Evolutionary conservation across 441 rosid species (phyloP).

Genomic region (Gossypium schwendimanii): DNA sequence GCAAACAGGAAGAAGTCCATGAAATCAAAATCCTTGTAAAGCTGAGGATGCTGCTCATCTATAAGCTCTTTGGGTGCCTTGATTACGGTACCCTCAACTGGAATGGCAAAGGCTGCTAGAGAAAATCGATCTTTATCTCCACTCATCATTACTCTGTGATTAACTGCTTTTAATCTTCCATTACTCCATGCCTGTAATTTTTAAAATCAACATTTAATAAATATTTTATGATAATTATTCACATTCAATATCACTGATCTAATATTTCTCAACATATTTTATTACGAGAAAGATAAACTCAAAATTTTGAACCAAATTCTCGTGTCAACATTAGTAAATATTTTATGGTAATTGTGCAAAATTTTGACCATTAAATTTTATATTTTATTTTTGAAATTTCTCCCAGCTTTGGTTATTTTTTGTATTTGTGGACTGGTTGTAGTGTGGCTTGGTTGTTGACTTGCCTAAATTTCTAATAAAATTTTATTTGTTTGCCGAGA

Average conservation of each 20-base stretch:
- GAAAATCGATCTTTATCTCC: conserved; percentile 15
- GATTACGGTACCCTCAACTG: conserved; percentile 13
- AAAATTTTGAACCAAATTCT: no score
- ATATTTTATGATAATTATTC: not conserved
- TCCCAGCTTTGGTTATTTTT: no score
- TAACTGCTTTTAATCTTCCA: conserved; percentile 22
- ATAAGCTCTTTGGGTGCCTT: conserved; percentile 14
- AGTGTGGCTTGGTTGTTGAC: no score
- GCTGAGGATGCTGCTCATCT: conserved; percentile 13
- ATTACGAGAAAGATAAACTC: no score
- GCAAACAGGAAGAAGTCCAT: conserved; percentile 10
- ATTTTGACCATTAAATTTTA: no score
- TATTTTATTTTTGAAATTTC: no score
- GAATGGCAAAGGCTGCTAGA: conserved; percentile 10
- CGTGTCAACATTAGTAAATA: no score
- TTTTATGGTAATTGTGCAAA: no score
- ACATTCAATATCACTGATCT: not conserved
- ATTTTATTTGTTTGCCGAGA: no score
- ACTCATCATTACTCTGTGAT: conserved; percentile 17
- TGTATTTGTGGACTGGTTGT: no score
- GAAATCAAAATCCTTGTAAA: conserved; percentile 18
- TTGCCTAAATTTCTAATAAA: no score
- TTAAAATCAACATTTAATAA: not conserved
- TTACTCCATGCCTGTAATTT: conserved; percentile 25
- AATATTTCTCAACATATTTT: no score